These are phyloP conservation scores for Mucor circinelloides DNA, from an alignment of 371 early-diverging fungal genomes.

Conservation along the genomic window DNA sequence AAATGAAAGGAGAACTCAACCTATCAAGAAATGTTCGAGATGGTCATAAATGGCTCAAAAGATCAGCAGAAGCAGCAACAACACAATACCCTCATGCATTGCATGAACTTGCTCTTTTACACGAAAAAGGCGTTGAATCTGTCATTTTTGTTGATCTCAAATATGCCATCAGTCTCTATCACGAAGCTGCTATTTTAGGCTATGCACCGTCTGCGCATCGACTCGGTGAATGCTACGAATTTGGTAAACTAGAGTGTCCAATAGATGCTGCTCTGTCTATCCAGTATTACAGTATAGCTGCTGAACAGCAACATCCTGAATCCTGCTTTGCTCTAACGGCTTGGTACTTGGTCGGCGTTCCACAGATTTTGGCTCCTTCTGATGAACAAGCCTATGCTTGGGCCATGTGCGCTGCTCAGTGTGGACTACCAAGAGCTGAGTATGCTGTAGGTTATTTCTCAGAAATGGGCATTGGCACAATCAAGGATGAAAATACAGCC, in stretches of 20 bases:
- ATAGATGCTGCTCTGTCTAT: slow-evolving; percentile 76
- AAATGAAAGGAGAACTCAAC: slow-evolving; percentile 74
- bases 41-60: slow-evolving; percentile 80
- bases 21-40: slow-evolving; percentile 64
- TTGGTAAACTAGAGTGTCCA: slow-evolving; percentile 62
- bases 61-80: slow-evolving; percentile 75
- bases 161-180: slow-evolving; percentile 69
- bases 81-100: slow-evolving; percentile 78
- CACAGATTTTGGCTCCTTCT: slow-evolving; percentile 68
- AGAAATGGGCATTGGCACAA: slow-evolving; percentile 85
- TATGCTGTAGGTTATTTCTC: slow-evolving; percentile 93
- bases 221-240: slow-evolving; percentile 86
- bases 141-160: slow-evolving; percentile 70
- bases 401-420: slow-evolving; percentile 78
- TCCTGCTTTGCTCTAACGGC: slow-evolving; percentile 93
- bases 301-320: slow-evolving; percentile 87
- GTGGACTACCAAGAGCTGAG: slow-evolving; percentile 87
- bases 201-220: slow-evolving; percentile 75
- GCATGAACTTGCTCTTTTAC: slow-evolving; percentile 75
- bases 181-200: slow-evolving; percentile 61
- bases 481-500: slow-evolving; percentile 66
- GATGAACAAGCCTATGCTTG: slow-evolving; percentile 92
- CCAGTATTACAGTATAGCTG: slow-evolving; percentile 81
- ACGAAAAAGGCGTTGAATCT: slow-evolving; percentile 70
- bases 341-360: slow-evolving; percentile 94